These are phyloP conservation scores for Saccharomycopsis hybrid DNA, from an alignment of 1,139 yeast genomes.

Conservation along the genomic window DNA sequence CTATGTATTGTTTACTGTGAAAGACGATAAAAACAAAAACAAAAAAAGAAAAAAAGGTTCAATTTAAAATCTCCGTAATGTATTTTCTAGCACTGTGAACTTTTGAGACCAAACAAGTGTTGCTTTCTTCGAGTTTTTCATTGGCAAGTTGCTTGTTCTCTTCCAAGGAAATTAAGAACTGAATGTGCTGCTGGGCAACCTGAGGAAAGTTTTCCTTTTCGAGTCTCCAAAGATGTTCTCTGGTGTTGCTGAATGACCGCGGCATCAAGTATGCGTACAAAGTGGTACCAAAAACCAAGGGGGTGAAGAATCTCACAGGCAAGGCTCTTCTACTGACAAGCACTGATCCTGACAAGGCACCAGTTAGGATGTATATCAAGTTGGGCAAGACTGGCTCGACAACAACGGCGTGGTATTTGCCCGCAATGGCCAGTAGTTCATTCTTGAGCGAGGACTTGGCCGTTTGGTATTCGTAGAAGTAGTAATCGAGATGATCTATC, in stretches of 20 bases:
- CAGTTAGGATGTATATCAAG: slow-evolving; percentile 47
- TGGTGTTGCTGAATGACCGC: slow-evolving; percentile 29
- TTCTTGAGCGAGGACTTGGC: slow-evolving; percentile 19
- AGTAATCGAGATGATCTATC: slow-evolving; percentile 12
- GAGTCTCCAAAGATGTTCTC: slow-evolving; percentile 24
- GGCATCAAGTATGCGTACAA: slow-evolving; percentile 35
- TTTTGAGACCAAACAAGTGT: not conserved
- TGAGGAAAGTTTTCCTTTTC: slow-evolving; percentile 33
- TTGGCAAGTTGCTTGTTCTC: slow-evolving; percentile 4
- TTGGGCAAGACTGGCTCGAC: slow-evolving; percentile 37
- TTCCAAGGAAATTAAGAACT: slow-evolving; percentile 22
- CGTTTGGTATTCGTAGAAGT: slow-evolving; percentile 21
- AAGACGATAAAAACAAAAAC: too few species aligned
- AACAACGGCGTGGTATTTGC: slow-evolving; percentile 10
- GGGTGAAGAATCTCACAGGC: slow-evolving; percentile 45
- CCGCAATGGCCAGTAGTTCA: slow-evolving; percentile 7
- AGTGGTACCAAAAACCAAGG: slow-evolving; percentile 42
- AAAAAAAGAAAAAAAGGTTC: too few species aligned
- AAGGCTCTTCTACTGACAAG: slow-evolving; percentile 41
- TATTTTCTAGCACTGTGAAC: slow-evolving; percentile 11
- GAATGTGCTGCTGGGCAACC: slow-evolving; percentile 27
- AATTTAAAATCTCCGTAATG: slow-evolving; percentile 6
- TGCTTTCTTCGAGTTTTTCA: slow-evolving; percentile 1
- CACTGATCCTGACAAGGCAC: slow-evolving; percentile 51
- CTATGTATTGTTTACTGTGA: too few species aligned